Evolutionary conservation across 352 stramenopile species (phyloP).

Genomic region (Phytophthora pistaciae): DNA sequence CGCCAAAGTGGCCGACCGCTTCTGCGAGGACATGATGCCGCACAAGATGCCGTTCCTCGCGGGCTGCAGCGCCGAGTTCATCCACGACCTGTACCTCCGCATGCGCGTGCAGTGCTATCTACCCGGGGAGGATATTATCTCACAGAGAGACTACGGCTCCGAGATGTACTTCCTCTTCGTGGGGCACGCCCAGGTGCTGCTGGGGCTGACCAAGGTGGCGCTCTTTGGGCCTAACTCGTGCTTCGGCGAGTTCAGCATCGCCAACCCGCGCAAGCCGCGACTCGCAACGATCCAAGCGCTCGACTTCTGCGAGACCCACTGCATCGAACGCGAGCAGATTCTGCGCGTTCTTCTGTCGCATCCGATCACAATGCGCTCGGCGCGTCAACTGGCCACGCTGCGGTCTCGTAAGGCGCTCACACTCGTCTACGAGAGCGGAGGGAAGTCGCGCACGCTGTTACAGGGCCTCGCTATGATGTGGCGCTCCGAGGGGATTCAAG

Average conservation of each 20-base stretch:
- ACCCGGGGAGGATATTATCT: constrained; percentile 81
- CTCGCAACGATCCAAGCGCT: constrained; percentile 82
- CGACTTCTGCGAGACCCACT: constrained; percentile 85
- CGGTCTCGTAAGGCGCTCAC: constrained; percentile 66
- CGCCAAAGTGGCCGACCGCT: constrained; percentile 70
- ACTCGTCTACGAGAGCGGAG: constrained; percentile 62
- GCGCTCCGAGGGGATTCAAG: constrained; percentile 62
- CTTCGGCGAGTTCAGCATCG: constrained; percentile 86
- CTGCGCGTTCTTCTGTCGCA: constrained; percentile 58
- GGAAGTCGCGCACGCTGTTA: constrained; percentile 66
- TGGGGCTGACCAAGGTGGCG: constrained; percentile 70
- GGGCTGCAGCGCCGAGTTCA: constrained; percentile 79
- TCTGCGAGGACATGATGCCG: constrained; percentile 82
- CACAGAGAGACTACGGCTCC: constrained; percentile 81
- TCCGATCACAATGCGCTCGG: constrained; percentile 69
- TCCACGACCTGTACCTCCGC: constrained; percentile 79
- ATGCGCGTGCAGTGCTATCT: constrained; percentile 84
- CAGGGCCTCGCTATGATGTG: constrained; percentile 74
- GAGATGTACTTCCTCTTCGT: constrained; percentile 88
- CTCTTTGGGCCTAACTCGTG: constrained; percentile 74
- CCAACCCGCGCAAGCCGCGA: constrained; percentile 71
- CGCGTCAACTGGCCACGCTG: constrained; percentile 58
- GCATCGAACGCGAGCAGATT: constrained; percentile 58
- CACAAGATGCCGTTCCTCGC: constrained; percentile 73
- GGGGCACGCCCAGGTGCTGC: constrained; percentile 76